Percentiles rank a stretch among this genome's conserved stretches.
Evolutionary conservation across 108 stramenopile genomes (phyloP).

Genomic region (Pseudonitzschia multiseries): DNA sequence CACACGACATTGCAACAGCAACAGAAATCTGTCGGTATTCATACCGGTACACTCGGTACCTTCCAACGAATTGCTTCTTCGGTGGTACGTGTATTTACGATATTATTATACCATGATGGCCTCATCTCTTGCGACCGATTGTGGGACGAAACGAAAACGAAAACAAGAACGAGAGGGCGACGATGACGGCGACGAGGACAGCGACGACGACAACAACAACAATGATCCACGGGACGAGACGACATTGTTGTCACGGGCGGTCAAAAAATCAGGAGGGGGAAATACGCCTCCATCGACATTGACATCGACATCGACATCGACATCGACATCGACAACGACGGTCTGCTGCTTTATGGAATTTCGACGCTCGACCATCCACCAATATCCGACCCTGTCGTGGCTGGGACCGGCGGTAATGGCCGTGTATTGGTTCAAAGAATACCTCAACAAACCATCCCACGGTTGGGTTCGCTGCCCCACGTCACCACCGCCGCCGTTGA

Average conservation of each 20-base stretch:
- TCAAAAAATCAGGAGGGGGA: too few relatives aligned
- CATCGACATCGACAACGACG: not conserved
- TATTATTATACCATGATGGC: not conserved
- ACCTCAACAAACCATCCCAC: not conserved
- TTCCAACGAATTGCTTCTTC: too few relatives aligned
- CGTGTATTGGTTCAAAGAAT: slow-evolving; percentile 27
- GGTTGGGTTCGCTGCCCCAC: not conserved
- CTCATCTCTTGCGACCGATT: not conserved
- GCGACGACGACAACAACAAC: not conserved
- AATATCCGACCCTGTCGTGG: slow-evolving; percentile 8
- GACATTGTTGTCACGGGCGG: too few relatives aligned
- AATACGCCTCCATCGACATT: too few relatives aligned
- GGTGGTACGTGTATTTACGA: too few relatives aligned
- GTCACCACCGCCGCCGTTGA: not conserved
- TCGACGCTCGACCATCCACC: slow-evolving; percentile 7
- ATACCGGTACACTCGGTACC: too few relatives aligned
- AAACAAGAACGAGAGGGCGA: too few relatives aligned
- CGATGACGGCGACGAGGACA: too few relatives aligned
- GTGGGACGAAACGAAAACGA: not conserved
- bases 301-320: not conserved
- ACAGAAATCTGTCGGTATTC: too few relatives aligned
- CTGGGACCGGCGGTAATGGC: slow-evolving; percentile 28
- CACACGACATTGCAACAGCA: too few relatives aligned
- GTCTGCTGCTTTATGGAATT: slow-evolving; percentile 9
- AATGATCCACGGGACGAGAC: not conserved